Evolutionary conservation across 305 asterid genomes (phyloP), one percentile per base, ranked within the genome.

Genomic region (Fraxinus floribunda): DNA sequence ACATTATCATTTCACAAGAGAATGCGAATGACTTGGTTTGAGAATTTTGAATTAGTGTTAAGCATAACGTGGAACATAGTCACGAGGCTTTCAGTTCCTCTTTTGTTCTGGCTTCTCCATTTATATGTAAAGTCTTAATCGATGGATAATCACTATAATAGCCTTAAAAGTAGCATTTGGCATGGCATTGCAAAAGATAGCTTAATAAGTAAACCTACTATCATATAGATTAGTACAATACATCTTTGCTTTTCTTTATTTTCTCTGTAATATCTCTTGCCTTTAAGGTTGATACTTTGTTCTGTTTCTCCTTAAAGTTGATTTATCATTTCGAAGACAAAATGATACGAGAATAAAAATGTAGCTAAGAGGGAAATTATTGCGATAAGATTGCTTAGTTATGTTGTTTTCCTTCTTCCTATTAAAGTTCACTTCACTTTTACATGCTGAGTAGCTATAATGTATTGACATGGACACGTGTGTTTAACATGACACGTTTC

Each of bases 231-330:
- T 62, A 87, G 66, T 78, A 22, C 55, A 34, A 30, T 35, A 46
- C 49, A 70, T 10, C 41, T 20, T 34, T n/a, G 30, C 75, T 20
- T 34, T 77, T 64, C 62, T 46, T 75, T 78, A 24, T n/a, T 46
- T 38, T 62, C 66, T 22, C 57, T 75, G 38, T 20, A 20, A 35
- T 64, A 64, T 35, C 73, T 64, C 73, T 64, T 64, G 66, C 55
- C 77, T 72, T 82, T 77, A 74, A 72, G 49, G 49, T 66, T 73
- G 29, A 24, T n/a, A 71, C 24, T 15, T 22, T 10, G 3, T 78
- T 18, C 16, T n/a, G 41, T 77, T 78, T 84, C 79, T 78, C 62
- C 77, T 60, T 80, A 20, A 57, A 36, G 62, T 85, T 70, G 32
- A 38, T 75, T 3, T 78, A 72, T 46, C 79, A 44, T 78, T 32